These are phyloP conservation scores for Calonectria hongkongensis DNA, from an alignment of 2,329 filamentous ascomycete genomes.

Conservation along the genomic window DNA sequence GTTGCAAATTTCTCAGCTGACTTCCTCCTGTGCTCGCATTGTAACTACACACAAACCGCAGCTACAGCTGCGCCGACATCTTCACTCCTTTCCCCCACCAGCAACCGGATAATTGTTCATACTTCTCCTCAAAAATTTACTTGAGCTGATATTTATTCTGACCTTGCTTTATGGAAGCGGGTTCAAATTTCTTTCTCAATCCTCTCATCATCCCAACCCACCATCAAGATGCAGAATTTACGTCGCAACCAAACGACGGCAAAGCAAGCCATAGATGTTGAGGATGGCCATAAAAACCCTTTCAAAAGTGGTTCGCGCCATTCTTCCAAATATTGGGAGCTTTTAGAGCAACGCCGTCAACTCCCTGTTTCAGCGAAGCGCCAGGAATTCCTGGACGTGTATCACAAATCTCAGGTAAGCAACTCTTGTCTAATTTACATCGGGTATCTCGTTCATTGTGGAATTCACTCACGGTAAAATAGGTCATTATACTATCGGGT, in stretches of 20 bases:
- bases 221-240: background rate
- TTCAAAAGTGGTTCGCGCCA: background rate
- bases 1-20: no score
- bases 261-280: background rate
- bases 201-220: background rate
- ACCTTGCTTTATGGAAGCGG: no score
- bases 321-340: background rate
- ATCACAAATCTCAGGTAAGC: background rate
- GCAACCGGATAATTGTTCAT: no score
- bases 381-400: slow-evolving; percentile 8
- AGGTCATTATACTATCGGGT: background rate
- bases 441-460: background rate
- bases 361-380: background rate
- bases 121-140: no score
- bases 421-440: no score
- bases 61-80: no score
- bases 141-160: no score
- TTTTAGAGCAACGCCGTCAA: background rate
- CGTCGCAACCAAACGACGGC: background rate
- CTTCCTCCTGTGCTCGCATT: no score
- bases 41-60: no score
- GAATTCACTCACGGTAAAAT: background rate
- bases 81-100: no score
- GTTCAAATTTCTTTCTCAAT: background rate
- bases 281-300: background rate